These are phyloP conservation scores for Didymella arachidicola DNA, from an alignment of 2,329 filamentous ascomycete species.

Conservation along the genomic window DNA sequence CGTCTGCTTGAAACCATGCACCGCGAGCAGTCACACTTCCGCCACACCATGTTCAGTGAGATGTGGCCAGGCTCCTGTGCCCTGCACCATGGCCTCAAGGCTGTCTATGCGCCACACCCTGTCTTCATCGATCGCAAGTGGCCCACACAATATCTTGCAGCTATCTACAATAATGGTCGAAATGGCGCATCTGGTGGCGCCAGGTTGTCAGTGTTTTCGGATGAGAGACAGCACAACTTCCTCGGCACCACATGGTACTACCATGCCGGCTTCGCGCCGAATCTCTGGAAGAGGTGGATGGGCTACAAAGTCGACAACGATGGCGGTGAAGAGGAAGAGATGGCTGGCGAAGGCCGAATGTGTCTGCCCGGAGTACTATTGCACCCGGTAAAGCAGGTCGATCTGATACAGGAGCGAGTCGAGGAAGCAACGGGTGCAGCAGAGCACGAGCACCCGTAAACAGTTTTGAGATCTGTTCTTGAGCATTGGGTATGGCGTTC, in stretches of 20 bases:
- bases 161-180: conserved; percentile 64
- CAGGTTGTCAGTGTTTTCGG: conserved; percentile 58
- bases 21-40: conserved; percentile 72
- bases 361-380: conserved; percentile 58
- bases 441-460: conserved; percentile 13
- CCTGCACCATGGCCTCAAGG: conserved; percentile 79
- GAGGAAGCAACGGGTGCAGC: conserved; percentile 16
- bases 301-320: conserved; percentile 62
- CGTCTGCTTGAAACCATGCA: conserved; percentile 76
- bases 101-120: conserved; percentile 69
- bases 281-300: conserved; percentile 65
- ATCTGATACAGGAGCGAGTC: conserved; percentile 55
- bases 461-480: background rate
- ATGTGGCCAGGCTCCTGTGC: conserved; percentile 79
- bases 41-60: conserved; percentile 78
- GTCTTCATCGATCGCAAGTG: conserved; percentile 65
- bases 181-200: conserved; percentile 60
- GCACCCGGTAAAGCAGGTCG: conserved; percentile 61
- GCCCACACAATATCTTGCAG: conserved; percentile 62
- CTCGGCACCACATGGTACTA: conserved; percentile 63
- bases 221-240: conserved; percentile 63
- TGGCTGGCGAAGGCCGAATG: conserved; percentile 57
- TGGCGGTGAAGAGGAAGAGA: conserved; percentile 56
- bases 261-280: conserved; percentile 60
- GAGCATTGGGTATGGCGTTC: conserved; percentile 11